These are phyloP conservation scores for Mortierella sp. DNA, from an alignment of 371 early-diverging fungal species.

Conservation along the genomic window DNA sequence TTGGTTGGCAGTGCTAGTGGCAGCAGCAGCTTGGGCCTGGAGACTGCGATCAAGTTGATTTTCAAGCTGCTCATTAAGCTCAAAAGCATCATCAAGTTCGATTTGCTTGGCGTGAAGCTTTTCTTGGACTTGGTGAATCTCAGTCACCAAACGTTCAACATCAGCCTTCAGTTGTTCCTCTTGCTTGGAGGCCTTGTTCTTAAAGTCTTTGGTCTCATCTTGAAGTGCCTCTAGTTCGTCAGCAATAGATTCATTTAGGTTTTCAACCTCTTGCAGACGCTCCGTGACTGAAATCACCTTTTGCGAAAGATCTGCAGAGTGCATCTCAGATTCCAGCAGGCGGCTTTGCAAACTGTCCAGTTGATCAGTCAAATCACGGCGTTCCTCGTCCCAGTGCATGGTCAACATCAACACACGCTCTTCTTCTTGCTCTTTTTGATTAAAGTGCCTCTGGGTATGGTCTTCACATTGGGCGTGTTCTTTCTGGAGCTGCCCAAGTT, in stretches of 20 bases:
- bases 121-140: slow-evolving; percentile 48
- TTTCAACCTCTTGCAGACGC: slow-evolving; percentile 44
- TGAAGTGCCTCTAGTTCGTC: slow-evolving; percentile 46
- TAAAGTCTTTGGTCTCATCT: slow-evolving; percentile 19
- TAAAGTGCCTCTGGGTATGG: background rate
- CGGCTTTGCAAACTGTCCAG: slow-evolving; percentile 28
- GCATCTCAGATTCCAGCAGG: slow-evolving; percentile 49
- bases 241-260: slow-evolving; percentile 38
- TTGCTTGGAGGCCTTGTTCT: slow-evolving; percentile 17
- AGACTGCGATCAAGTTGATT: slow-evolving; percentile 33
- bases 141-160: slow-evolving; percentile 47
- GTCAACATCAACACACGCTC: slow-evolving; percentile 36
- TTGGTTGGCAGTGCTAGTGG: background rate
- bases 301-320: slow-evolving; percentile 44
- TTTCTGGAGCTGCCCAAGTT: slow-evolving; percentile 29
- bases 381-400: slow-evolving; percentile 47
- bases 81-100: slow-evolving; percentile 37
- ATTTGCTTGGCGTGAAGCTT: slow-evolving; percentile 31
- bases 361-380: slow-evolving; percentile 28
- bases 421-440: slow-evolving; percentile 38
- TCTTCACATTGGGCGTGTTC: slow-evolving; percentile 37
- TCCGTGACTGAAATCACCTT: slow-evolving; percentile 50
- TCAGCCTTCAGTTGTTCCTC: slow-evolving; percentile 46
- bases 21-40: slow-evolving; percentile 18
- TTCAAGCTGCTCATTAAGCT: slow-evolving; percentile 49